Base-by-base conservation (phyloP, 495 filamentous ascomycete genomes). In the Hypoxylon cercidicola region DNA sequence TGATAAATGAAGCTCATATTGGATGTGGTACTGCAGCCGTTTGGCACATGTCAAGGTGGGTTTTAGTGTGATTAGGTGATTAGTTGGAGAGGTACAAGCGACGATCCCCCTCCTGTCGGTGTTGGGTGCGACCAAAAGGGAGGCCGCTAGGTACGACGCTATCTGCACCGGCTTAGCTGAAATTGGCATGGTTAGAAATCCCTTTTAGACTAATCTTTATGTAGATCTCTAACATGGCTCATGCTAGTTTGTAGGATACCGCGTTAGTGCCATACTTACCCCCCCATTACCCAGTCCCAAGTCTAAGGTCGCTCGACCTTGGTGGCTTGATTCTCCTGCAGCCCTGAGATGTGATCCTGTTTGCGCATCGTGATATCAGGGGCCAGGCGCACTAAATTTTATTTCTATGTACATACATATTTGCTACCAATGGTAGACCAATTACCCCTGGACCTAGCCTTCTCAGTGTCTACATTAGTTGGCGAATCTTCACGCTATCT, bases 301-400 rank as follows among this genome's bases (percentile, higher is more conserved):
- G 35, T 56, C 52, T 62, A 12, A 61, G 43, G 37, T 21, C 46
- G 50, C 39, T 51, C 57, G n/a, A n/a, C 48, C 32, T 37, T 7
- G 62, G 13, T 67, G 47, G 64, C 58, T 68, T 48, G 25, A 59
- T 59, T 52, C 23, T 59, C 44, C 64, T 68, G 53, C 58, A 55
- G 35, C 28, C 35, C 45, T 30, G 52, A 28, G 25, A 7, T 28
- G 25, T 28, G 52, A 18, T 61, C 28, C 19, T 52, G 59, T 53
- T 58, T 46, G 48, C 30, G 55, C 45, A 51, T 19, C 8, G 11
- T 30, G 52, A 46, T 37, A 21, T 34, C 58, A 67, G 64, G 64
- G 57, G 51, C 21, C 8, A n/a, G 60, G 41, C 46, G 32, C 53
- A 64, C 60, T 48, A 57, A 57, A 53, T 18, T 25, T 52, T 52